phyloP scores from a whole-genome alignment of 169 alveolate genomes.

The Hepatocystis sp. region DNA sequence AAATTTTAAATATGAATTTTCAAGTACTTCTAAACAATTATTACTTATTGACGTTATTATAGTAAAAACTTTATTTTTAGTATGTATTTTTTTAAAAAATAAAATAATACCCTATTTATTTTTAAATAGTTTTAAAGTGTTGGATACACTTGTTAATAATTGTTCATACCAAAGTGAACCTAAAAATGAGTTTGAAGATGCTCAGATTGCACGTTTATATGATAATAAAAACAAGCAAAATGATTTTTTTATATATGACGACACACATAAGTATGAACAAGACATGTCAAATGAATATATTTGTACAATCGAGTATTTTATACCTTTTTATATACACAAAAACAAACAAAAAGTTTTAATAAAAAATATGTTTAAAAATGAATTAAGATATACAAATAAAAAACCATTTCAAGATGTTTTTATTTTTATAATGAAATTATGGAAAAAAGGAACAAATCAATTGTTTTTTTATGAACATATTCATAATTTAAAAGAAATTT shows the following conservation, averaged over 20 bases:
- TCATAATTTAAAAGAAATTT: constrained; percentile 42
- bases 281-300: neutral
- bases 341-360: constrained; percentile 13
- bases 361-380: constrained; percentile 26
- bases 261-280: too few species aligned
- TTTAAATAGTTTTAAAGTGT: constrained; percentile 29
- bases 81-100: constrained; percentile 33
- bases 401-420: constrained; percentile 49
- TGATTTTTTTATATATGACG: too few species aligned
- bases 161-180: too few species aligned
- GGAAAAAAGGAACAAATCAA: constrained; percentile 9
- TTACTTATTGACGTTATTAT: constrained; percentile 19
- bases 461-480: constrained; percentile 70
- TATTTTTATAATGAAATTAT: constrained; percentile 25
- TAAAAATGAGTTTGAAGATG: too few species aligned
- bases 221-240: too few species aligned
- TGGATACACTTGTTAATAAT: neutral
- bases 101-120: constrained; percentile 66
- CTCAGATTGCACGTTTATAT: too few species aligned
- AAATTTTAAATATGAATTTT: constrained; percentile 28
- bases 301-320: constrained; percentile 7
- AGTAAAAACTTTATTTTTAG: constrained; percentile 23
- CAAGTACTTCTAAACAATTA: constrained; percentile 36
- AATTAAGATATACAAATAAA: constrained; percentile 26
- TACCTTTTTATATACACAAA: constrained; percentile 30